Evolutionary conservation across 441 rosid genomes (phyloP), one percentile per base, ranked within the genome.

Genomic region (Mallotus japonicus): DNA sequence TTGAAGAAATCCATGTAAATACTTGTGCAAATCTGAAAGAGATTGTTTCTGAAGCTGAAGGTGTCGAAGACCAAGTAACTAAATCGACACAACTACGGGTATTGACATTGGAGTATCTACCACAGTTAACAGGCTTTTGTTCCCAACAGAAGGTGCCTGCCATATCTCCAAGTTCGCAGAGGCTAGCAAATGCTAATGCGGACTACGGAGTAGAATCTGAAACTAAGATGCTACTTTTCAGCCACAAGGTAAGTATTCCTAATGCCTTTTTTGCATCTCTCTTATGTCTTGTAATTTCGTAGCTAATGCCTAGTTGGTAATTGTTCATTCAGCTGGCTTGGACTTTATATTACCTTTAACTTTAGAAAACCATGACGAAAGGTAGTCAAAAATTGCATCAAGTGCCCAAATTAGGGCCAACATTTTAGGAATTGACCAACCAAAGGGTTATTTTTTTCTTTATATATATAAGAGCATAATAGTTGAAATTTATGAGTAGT

Each of bases 81-180:
- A 22, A 73, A 40, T 53, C 73, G 4, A 6, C 20, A 17, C 71
- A 47, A 8, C 47, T 80, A 44, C n/a, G 10, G 5, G 32, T 3
- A 16, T 16, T 80, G 67, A 55, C 46, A 10, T 24, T 80, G 1
- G 53, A 56, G 15, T 8, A 4, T 61, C 74, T 80, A 47, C 80
- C 80, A 1, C 65, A 0, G 2, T 20, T 80, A 20, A 8, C 13
- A 19, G 24, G 65, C 20, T 71, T 80, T 12, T 76, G 40, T 46
- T n/a, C 57, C 6, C 20, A 40, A 69, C 32, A 1, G 32, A 28
- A 1, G 32, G 32, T 28, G 3, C 32, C 32, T 28, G 32, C 32
- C 32, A 28, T 28, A 28, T 28, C 32, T 28, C 32, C 1, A 28
- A 49, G 5, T 40, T 3, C 1, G 34, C 6, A 59, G 13, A 40